Evolutionary conservation across 768 basidiomycete species (phyloP).

Genomic region (Cystobasidium tubakii): DNA sequence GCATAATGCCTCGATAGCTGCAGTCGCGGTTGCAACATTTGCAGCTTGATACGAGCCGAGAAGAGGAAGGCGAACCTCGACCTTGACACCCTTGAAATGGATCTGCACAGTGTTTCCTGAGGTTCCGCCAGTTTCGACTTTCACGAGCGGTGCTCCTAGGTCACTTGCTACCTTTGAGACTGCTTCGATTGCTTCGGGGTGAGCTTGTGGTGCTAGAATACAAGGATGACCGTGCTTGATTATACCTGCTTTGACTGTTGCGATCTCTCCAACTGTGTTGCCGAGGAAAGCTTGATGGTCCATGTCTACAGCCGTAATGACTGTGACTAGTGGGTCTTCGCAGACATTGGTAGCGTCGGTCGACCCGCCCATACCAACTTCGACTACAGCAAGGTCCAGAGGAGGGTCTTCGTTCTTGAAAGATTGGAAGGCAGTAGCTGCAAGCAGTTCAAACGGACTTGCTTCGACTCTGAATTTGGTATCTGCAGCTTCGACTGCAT

Average conservation of each 20-base stretch:
- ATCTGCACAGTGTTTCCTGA: background rate
- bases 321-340: conserved; percentile 67
- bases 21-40: conserved; percentile 68
- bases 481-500: conserved; percentile 52
- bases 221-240: conserved; percentile 57
- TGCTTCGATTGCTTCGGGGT: conserved; percentile 49
- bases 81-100: background rate
- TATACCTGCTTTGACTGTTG: conserved; percentile 77
- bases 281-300: conserved; percentile 93
- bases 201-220: conserved; percentile 62
- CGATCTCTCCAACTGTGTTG: conserved; percentile 64
- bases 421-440: conserved; percentile 68
- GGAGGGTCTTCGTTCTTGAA: conserved; percentile 55
- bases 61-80: conserved; percentile 55
- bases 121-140: conserved; percentile 31
- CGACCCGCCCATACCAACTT: conserved; percentile 91
- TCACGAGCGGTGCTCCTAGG: conserved; percentile 53
- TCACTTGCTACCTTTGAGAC: conserved; percentile 51
- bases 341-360: conserved; percentile 90
- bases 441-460: conserved; percentile 77
- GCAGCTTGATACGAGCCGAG: conserved; percentile 76
- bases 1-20: conserved; percentile 60
- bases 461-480: conserved; percentile 53
- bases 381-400: conserved; percentile 74
- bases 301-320: conserved; percentile 76